Base-by-base conservation (phyloP, 805 yeast species). In the Nematodospora valgi region DNA sequence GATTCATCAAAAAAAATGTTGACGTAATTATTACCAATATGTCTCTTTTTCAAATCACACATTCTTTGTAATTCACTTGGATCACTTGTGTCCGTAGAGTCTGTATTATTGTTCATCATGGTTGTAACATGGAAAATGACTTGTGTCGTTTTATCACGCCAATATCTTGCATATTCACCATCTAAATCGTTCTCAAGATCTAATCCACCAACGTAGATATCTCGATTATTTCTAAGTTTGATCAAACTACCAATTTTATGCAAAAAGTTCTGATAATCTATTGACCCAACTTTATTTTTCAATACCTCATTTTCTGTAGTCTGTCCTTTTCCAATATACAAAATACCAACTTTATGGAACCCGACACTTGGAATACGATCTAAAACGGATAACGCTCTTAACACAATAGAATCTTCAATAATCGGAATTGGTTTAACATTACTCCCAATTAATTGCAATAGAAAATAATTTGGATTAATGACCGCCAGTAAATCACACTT, bases 1-100 rank as follows among this genome's bases (percentile, higher is more conserved):
- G 87, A 77, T 47, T 87, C 95, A 49, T 87, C 86, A 63, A 80
- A 88, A 53, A 73, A 87, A 16, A 87, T 76, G 50, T 82, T 84
- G 38, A 87, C 93, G 54, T 78, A 80, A 52, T 86, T 75, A 59
- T 87, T 87, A 6, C 96, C 96, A 43, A 87, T 82, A 53, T 87
- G 96, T 37, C 88, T 63, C 57, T 87, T 87, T 58, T 86, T 87
- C 54, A 70, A 52, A 11, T 79, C 70, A 19, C 58, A 64, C 12
- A 51, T 49, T 4, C 55, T 51, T 23, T 34, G 37, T 6, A 15
- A 6, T 2, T 30, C 34, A 18, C 22, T 25, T 5, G 25, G 23
- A 23, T 23, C 22, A 45, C 80, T 82, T 10, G 53, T 48, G 3
- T 46, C 54, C 24, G 44, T 46, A 32, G 70, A 64, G 8, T 14